A percentile compares a stretch with the other conserved stretches of the same genome.
phyloP scores from a whole-genome alignment of 176 grass and related monocot species.

The Metroxylon sagu region DNA sequence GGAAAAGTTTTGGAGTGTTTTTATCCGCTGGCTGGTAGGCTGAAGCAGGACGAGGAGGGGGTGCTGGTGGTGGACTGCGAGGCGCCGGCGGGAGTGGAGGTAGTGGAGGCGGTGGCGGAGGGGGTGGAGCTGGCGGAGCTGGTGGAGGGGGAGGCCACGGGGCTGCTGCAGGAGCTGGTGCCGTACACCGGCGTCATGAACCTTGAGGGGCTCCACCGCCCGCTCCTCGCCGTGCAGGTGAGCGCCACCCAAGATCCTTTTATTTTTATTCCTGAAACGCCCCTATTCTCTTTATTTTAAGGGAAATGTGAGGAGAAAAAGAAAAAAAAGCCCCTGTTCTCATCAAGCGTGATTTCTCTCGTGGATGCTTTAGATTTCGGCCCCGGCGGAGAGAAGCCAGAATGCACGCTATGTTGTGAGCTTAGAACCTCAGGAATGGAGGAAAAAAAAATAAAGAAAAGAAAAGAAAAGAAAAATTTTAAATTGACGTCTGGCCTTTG shows the following conservation, averaged over 20 bases:
- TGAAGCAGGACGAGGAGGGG: conserved; percentile 52
- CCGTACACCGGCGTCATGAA: conserved; percentile 98
- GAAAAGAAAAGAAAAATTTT: too few species aligned
- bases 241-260: background rate
- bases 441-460: too few species aligned
- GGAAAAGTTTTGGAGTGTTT: conserved; percentile 65
- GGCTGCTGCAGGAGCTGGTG: conserved; percentile 56
- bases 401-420: too few species aligned
- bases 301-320: too few species aligned
- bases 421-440: too few species aligned
- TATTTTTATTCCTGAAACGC: too few species aligned
- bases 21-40: conserved; percentile 63
- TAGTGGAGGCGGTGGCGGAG: conserved; percentile 50
- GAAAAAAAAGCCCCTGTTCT: too few species aligned
- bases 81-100: conserved; percentile 45
- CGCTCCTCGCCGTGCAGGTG: conserved; percentile 84
- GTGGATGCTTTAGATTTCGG: too few species aligned
- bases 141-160: conserved; percentile 48
- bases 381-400: too few species aligned
- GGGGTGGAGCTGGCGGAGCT: conserved; percentile 19
- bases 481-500: too few species aligned
- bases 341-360: too few species aligned
- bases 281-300: too few species aligned
- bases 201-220: conserved; percentile 70
- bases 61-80: conserved; percentile 36